phyloP scores from a whole-genome alignment of 768 basidiomycete genomes.

The Chiua virens region DNA sequence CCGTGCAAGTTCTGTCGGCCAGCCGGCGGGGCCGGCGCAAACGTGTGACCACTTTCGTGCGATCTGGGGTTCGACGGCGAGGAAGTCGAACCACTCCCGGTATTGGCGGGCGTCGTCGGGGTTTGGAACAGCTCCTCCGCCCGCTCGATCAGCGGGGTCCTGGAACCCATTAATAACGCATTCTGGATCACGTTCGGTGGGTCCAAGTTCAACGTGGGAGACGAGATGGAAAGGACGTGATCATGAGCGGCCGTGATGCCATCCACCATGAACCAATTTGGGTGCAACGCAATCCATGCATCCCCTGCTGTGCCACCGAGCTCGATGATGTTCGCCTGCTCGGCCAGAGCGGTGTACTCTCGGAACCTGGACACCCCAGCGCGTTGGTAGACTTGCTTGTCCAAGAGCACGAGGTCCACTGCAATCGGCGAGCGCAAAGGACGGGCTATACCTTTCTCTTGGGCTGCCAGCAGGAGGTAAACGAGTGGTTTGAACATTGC shows the following conservation, averaged over 20 bases:
- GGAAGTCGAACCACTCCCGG: background rate
- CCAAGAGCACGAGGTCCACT: slow-evolving; percentile 28
- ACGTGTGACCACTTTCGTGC: background rate
- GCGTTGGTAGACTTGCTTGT: slow-evolving; percentile 26
- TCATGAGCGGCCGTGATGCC: background rate
- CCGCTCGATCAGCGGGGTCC: slow-evolving; percentile 7
- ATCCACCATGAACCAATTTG: slow-evolving; percentile 18
- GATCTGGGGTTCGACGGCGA: background rate
- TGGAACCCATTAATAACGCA: slow-evolving; percentile 8
- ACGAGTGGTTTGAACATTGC: slow-evolving; percentile 33
- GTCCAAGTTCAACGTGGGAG: slow-evolving; percentile 13
- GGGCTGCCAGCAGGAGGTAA: slow-evolving; percentile 19
- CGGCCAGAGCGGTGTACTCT: slow-evolving; percentile 29
- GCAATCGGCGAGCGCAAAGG: slow-evolving; percentile 43
- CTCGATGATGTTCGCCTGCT: slow-evolving; percentile 24
- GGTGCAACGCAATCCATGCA: slow-evolving; percentile 31
- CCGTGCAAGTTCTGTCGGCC: background rate
- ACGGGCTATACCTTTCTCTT: slow-evolving; percentile 29
- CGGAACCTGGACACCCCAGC: slow-evolving; percentile 28
- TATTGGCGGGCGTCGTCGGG: background rate
- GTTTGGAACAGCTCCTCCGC: background rate
- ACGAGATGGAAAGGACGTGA: background rate
- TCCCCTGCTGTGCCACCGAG: slow-evolving; percentile 15
- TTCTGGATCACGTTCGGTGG: slow-evolving; percentile 6
- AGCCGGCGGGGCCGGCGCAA: background rate